Conservation (phyloP, 1,139 yeast species). For the Nakaseomyces sp. region DNA sequence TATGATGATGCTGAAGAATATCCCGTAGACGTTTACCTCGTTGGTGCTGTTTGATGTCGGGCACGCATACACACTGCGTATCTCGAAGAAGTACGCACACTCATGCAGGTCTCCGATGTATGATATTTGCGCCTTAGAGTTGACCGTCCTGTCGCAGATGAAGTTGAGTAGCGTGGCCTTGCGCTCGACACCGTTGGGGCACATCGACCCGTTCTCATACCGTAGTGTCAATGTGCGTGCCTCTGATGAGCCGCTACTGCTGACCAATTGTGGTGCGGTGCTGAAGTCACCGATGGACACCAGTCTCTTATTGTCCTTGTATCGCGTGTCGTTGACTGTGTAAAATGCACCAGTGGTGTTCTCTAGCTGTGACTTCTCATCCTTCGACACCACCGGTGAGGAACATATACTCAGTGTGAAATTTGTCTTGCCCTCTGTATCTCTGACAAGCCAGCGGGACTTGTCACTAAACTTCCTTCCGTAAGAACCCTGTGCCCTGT, state of each 20-base stretch:
- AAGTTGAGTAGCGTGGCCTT: slow-evolving; percentile 65
- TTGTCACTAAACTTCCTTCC: slow-evolving; percentile 8
- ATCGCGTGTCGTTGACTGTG: slow-evolving; percentile 41
- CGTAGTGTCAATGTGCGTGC: slow-evolving; percentile 66
- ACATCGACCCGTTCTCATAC: slow-evolving; percentile 64
- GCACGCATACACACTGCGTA: slow-evolving; percentile 80
- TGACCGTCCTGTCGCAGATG: slow-evolving; percentile 70
- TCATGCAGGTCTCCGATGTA: slow-evolving; percentile 66
- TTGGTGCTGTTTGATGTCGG: slow-evolving; percentile 55
- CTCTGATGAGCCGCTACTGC: slow-evolving; percentile 34
- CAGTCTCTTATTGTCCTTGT: slow-evolving; percentile 20
- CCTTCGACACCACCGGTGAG: slow-evolving; percentile 37
- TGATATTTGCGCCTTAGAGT: slow-evolving; percentile 56
- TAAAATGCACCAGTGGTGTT: slow-evolving; percentile 62
- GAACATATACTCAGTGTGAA: slow-evolving; percentile 70
- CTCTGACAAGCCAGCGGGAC: slow-evolving; percentile 53
- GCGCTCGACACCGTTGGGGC: slow-evolving; percentile 44
- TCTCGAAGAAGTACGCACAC: slow-evolving; percentile 79
- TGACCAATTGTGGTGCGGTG: slow-evolving; percentile 40
- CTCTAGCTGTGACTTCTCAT: slow-evolving; percentile 32
- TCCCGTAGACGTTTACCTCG: slow-evolving; percentile 30
- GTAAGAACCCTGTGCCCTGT: slow-evolving; percentile 8
- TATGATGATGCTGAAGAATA: slow-evolving; percentile 28
- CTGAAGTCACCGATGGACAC: slow-evolving; percentile 61
- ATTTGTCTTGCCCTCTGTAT: slow-evolving; percentile 63